Evolutionary conservation across 2,329 filamentous ascomycete genomes (phyloP), one percentile per base, ranked within the genome.

Genomic region (Ciborinia camelliae): DNA sequence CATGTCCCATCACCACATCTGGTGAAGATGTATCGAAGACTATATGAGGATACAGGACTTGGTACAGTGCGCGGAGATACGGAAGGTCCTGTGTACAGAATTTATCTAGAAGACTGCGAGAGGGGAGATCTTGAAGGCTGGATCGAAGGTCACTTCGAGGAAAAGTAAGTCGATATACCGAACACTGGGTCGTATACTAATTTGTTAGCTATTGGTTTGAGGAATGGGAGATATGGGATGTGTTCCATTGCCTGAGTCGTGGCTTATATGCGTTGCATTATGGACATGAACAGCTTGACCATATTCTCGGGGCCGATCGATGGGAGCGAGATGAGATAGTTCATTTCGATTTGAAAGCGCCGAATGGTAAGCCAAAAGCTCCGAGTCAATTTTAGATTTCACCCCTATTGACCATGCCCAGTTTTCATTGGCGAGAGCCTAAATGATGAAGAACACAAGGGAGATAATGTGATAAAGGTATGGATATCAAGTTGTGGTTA

Each of bases 241-340:
- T 37, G 9, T 61, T 61, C 4, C 58, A 61, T 52, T 61, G 58
- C 20, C 9, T 61, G n/a, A 32, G 23, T 2, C 58, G 58, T 18
- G 58, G 30, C 1, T 3, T 61, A 4, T 61, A 61, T 8, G 58
- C 58, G 15, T 30, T 61, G 58, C 43, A 61, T 52, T 52, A 1
- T 23, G 58, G 58, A n/a, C 58, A 61, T n/a, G 58, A 61, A 39
- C 10, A 51, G 8, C n/a, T 61, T 23, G 10, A n/a, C n/a, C n/a
- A n/a, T n/a, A n/a, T n/a, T n/a, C n/a, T n/a, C n/a, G n/a, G 28
- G 0, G 15, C 28, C 15, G 23, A 30, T 9, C 32, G 58, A 37
- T 61, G 58, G 58, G 58, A 61, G 26, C 43, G 58, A n/a, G 58
- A 61, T 30, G 45, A 61, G 45, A 39, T 61, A 28, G 58, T 52